Evolutionary conservation across 208 protist species (phyloP).

Genomic region (Herpetomonas muscarum): DNA sequence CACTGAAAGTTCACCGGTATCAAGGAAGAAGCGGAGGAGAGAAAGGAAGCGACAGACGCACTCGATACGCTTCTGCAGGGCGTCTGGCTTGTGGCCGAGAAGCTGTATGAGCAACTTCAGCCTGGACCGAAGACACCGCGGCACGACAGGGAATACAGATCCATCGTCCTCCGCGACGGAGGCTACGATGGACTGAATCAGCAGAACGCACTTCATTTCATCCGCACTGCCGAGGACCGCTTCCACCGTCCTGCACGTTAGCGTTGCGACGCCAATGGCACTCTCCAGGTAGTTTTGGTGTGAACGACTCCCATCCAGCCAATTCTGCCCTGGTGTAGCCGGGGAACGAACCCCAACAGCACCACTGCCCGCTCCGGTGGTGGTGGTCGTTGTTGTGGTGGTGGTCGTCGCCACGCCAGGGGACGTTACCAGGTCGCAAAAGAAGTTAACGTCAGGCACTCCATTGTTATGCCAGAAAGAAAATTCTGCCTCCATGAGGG

Average conservation of each 20-base stretch:
- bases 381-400: not conserved
- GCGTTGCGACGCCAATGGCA: constrained; percentile 17
- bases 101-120: constrained; percentile 41
- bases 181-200: constrained; percentile 30
- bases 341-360: constrained; percentile 1
- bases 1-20: constrained; percentile 21
- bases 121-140: constrained; percentile 25
- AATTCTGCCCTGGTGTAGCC: not conserved
- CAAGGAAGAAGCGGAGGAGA: constrained; percentile 54
- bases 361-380: constrained; percentile 1
- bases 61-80: constrained; percentile 27
- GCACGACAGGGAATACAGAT: constrained; percentile 52
- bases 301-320: constrained; percentile 38
- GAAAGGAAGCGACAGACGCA: constrained; percentile 38
- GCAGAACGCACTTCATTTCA: constrained; percentile 15
- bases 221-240: constrained; percentile 12
- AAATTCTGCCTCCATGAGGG: constrained; percentile 37
- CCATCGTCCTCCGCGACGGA: constrained; percentile 46
- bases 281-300: constrained; percentile 45
- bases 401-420: not conserved
- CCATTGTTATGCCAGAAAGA: constrained; percentile 43
- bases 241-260: constrained; percentile 13
- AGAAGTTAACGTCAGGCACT: constrained; percentile 52
- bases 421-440: constrained; percentile 10
- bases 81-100: constrained; percentile 16